Evolutionary conservation across 306 rosid genomes (phyloP).

Genomic region (Cercis canadensis): DNA sequence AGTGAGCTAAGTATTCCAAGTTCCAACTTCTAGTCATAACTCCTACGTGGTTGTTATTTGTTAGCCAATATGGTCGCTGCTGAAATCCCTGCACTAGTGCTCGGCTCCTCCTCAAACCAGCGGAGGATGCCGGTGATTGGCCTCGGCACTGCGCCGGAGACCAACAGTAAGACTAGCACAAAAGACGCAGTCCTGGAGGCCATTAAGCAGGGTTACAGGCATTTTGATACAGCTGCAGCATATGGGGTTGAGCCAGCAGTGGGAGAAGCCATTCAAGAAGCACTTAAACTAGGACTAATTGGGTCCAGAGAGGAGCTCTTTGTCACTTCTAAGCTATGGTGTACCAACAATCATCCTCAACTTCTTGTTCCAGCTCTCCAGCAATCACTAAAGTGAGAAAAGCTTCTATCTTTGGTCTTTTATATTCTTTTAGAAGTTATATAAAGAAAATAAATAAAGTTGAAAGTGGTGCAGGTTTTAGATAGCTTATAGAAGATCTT

Average conservation of each 20-base stretch:
- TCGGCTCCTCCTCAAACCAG: slow-evolving; percentile 25
- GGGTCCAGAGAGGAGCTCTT: slow-evolving; percentile 47
- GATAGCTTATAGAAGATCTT: no score
- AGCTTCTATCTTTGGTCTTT: neutral
- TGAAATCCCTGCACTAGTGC: slow-evolving; percentile 28
- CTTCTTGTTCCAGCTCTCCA: slow-evolving; percentile 47
- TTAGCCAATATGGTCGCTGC: neutral
- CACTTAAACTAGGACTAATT: slow-evolving; percentile 47
- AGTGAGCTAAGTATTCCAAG: no score
- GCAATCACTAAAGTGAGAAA: slow-evolving; percentile 40
- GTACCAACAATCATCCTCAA: slow-evolving; percentile 48
- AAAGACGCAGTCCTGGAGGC: slow-evolving; percentile 56
- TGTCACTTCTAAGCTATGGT: slow-evolving; percentile 58
- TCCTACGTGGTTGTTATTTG: no score
- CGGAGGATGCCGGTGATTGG: slow-evolving; percentile 44
- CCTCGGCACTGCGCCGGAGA: slow-evolving; percentile 46
- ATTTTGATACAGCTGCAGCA: slow-evolving; percentile 60
- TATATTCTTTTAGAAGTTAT: no score
- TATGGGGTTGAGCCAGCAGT: slow-evolving; percentile 51
- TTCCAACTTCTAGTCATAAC: no score
- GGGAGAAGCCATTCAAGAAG: slow-evolving; percentile 50
- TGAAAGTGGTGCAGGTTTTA: no score
- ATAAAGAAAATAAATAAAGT: no score
- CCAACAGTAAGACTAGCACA: slow-evolving; percentile 37
- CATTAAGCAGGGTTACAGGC: slow-evolving; percentile 54